Conservation (phyloP, 805 yeast genomes). For the Myxozyma sirexii region DNA sequence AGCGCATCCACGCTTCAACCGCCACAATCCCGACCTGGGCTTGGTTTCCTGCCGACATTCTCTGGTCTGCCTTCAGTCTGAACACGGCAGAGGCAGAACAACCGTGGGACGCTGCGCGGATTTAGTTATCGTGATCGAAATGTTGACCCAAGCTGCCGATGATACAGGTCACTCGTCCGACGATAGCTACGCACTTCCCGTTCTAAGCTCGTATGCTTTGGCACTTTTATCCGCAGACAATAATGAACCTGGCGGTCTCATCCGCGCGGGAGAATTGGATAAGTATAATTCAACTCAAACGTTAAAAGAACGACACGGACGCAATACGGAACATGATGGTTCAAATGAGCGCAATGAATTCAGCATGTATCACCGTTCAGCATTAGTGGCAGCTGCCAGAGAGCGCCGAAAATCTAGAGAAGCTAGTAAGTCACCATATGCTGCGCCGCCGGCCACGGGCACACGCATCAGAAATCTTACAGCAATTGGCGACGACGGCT, state of each 20-base stretch:
- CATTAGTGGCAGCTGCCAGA: not conserved
- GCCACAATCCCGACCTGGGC: too few species aligned
- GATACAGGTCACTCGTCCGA: slow-evolving; percentile 37
- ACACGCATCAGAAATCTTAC: not conserved
- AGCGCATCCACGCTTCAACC: too few species aligned
- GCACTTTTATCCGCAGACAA: slow-evolving; percentile 49
- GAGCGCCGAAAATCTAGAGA: slow-evolving; percentile 15
- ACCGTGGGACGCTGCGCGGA: not conserved
- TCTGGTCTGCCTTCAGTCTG: not conserved
- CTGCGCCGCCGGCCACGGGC: slow-evolving; percentile 22
- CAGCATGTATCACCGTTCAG: not conserved
- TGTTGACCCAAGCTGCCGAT: slow-evolving; percentile 8
- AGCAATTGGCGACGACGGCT: not conserved
- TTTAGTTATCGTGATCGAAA: not conserved
- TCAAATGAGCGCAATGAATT: not conserved
- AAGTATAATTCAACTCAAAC: not conserved
- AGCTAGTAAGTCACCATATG: slow-evolving; percentile 20
- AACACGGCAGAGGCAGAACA: not conserved
- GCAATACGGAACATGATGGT: not conserved
- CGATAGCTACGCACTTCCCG: slow-evolving; percentile 60
- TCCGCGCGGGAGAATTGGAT: not conserved
- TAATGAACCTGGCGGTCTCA: not conserved
- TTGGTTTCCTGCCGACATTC: not conserved
- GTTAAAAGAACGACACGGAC: not conserved
- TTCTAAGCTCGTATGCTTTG: slow-evolving; percentile 59